Evolutionary conservation across 768 basidiomycete species (phyloP).

Genomic region (Mrakia frigida): DNA sequence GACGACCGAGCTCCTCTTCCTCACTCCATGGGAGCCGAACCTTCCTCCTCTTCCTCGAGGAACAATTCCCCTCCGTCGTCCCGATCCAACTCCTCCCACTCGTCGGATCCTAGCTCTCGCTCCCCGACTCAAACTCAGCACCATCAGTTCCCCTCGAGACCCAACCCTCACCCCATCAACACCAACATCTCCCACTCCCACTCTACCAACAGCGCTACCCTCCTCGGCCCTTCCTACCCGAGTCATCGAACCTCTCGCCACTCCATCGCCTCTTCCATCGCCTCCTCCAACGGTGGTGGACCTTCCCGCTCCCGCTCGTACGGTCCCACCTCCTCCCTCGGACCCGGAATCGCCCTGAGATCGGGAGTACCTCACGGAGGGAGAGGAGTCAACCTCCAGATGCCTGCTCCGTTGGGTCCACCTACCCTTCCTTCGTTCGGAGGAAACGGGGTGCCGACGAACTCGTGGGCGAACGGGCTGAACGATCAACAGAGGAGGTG

Average conservation of each 20-base stretch:
- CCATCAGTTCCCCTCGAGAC: not conserved
- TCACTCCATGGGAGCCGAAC: not conserved
- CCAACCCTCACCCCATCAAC: not conserved
- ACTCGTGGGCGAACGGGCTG: not conserved
- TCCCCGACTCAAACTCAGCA: not conserved
- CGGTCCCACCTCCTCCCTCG: not conserved
- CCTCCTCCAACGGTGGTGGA: not conserved
- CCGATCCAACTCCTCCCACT: not conserved
- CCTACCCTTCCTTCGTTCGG: not conserved
- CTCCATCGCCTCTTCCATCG: not conserved
- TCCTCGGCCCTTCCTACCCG: not conserved
- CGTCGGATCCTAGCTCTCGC: not conserved
- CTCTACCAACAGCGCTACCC: not conserved
- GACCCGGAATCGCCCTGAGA: not conserved
- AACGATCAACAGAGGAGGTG: not conserved
- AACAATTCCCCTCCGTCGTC: not conserved
- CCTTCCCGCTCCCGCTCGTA: not conserved
- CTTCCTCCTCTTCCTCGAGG: not conserved
- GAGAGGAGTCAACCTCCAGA: not conserved
- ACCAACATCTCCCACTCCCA: too few relatives aligned
- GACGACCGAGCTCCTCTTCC: not conserved
- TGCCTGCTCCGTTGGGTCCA: constrained; percentile 3
- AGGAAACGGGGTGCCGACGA: not conserved
- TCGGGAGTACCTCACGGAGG: constrained; percentile 5
- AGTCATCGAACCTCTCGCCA: not conserved